Evolutionary conservation across 2,329 filamentous ascomycete species (phyloP).

Genomic region (Beauveria scarabaeidicola): DNA sequence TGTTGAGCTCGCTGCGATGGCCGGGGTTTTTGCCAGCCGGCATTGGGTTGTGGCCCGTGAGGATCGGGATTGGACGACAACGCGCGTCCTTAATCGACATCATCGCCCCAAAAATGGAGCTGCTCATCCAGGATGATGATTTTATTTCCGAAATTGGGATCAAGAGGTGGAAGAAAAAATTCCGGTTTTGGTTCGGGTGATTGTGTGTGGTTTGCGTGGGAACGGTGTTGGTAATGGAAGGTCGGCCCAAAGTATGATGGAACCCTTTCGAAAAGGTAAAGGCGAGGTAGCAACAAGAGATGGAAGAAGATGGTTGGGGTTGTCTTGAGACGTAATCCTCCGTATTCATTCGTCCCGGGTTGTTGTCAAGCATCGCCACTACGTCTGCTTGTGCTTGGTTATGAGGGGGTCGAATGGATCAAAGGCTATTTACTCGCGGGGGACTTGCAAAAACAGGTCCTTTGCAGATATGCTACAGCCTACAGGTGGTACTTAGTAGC

Average conservation of each 20-base stretch:
- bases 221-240: background rate
- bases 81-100: background rate
- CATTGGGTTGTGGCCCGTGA: background rate
- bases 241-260: background rate
- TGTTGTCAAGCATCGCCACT: no score
- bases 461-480: no score
- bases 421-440: no score
- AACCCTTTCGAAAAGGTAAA: background rate
- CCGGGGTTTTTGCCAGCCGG: background rate
- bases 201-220: background rate
- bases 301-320: no score
- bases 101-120: background rate
- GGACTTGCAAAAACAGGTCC: no score
- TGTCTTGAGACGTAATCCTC: background rate
- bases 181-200: background rate
- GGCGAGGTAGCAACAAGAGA: background rate
- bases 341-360: background rate
- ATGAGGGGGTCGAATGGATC: no score
- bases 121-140: background rate
- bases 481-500: no score
- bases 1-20: background rate
- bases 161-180: background rate
- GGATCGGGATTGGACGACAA: constrained; percentile 2
- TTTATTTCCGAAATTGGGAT: background rate
- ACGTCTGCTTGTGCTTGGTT: no score